Percentiles rank a stretch among this genome's conserved stretches.
Evolutionary conservation across 176 grass and related monocot genomes (phyloP).

Genomic region (Canna indica): DNA sequence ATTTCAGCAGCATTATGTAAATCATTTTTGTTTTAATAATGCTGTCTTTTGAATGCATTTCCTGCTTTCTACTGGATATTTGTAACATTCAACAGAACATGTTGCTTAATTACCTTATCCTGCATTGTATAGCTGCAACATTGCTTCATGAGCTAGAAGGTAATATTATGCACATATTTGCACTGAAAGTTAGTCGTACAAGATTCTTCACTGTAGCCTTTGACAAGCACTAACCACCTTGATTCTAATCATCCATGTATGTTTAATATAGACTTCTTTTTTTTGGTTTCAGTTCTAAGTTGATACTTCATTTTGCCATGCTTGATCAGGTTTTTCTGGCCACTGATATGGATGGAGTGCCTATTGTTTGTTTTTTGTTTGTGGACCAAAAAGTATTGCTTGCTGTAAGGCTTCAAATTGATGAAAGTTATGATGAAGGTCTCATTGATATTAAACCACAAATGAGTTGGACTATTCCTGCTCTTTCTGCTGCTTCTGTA

Average conservation of each 20-base stretch:
- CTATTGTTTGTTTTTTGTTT: constrained; percentile 77
- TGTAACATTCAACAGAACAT: not conserved
- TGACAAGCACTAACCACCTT: not conserved
- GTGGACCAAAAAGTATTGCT: constrained; percentile 69
- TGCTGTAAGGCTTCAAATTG: constrained; percentile 63
- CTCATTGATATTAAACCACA: constrained; percentile 65
- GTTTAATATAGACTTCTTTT: not conserved
- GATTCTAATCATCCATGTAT: not conserved
- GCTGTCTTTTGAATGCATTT: not conserved
- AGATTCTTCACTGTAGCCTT: not conserved
- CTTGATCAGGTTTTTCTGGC: constrained; percentile 71
- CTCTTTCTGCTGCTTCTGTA: constrained; percentile 69
- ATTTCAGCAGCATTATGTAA: not conserved
- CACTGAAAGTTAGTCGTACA: not conserved
- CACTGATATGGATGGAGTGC: constrained; percentile 80
- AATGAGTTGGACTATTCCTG: constrained; percentile 75
- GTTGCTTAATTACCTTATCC: not conserved
- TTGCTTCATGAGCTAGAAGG: not conserved
- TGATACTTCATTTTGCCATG: constrained; percentile 6
- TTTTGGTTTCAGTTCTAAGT: not conserved
- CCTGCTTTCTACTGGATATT: not conserved
- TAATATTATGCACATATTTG: not conserved
- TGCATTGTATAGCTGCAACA: not conserved
- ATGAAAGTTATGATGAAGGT: constrained; percentile 42
- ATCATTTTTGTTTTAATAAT: not conserved